Percentiles rank a stretch among this genome's conserved stretches.
These are phyloP conservation scores for Thelephora aurantiotincta DNA, from an alignment of 768 basidiomycete species.

Conservation along the genomic window DNA sequence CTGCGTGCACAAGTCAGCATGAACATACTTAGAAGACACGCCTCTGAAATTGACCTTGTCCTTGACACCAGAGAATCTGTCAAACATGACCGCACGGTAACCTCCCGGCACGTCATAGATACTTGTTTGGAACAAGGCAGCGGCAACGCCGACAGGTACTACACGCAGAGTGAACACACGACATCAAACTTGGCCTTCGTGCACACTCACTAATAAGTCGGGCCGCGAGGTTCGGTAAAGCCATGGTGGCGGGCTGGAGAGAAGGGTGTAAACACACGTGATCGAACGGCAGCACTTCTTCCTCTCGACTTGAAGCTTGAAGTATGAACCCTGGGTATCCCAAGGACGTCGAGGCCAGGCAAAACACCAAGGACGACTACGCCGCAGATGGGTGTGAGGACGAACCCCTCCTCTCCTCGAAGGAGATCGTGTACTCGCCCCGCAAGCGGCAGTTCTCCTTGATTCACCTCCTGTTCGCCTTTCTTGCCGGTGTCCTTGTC, in stretches of 20 bases:
- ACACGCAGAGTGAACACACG: constrained; percentile 23
- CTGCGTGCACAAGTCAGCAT: constrained; percentile 24
- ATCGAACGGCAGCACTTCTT: not conserved
- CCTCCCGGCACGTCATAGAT: constrained; percentile 65
- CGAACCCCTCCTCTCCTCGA: not conserved
- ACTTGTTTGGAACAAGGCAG: constrained; percentile 29
- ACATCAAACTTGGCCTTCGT: not conserved
- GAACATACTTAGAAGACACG: not conserved
- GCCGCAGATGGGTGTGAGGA: not conserved
- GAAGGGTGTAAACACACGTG: not conserved
- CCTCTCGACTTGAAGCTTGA: not conserved
- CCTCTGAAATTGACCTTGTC: constrained; percentile 35
- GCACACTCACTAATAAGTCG: constrained; percentile 32
- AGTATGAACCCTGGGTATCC: not conserved
- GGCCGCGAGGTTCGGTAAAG: constrained; percentile 32
- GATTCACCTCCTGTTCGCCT: not conserved
- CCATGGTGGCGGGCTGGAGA: constrained; percentile 22
- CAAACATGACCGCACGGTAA: constrained; percentile 94
- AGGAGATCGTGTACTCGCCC: not conserved
- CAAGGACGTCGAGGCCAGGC: not conserved
- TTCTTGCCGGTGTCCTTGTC: not conserved
- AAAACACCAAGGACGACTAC: not conserved
- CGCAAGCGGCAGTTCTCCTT: not conserved
- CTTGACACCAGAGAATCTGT: constrained; percentile 88
- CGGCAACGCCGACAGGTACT: constrained; percentile 54